Evolutionary conservation across 768 basidiomycete species (phyloP).

Genomic region (Leucosporidium scottii): DNA sequence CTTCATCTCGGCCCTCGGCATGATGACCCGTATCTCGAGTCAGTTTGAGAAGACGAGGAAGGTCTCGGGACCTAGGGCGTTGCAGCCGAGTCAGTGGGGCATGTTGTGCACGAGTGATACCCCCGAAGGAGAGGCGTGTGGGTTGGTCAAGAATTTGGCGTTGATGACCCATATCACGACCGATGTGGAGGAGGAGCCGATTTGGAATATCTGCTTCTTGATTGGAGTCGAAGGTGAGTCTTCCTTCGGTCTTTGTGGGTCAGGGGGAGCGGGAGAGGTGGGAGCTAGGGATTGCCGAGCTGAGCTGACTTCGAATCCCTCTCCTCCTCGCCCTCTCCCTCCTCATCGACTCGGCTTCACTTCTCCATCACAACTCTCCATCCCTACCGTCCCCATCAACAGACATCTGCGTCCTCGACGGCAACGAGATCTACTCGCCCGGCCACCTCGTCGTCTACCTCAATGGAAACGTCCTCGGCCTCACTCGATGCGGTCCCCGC

Average conservation of each 20-base stretch:
- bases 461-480: constrained; percentile 89
- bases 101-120: constrained; percentile 97
- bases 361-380: background rate
- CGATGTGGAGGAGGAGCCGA: constrained; percentile 92
- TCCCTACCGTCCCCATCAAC: background rate
- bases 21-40: constrained; percentile 94
- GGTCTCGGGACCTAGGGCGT: constrained; percentile 90
- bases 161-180: constrained; percentile 99
- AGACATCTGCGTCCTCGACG: constrained; percentile 86
- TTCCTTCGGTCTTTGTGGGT: no score
- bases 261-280: background rate
- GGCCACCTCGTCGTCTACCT: constrained; percentile 92
- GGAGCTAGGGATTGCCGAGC: no score
- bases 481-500: constrained; percentile 72
- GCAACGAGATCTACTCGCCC: constrained; percentile 89
- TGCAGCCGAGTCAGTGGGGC: constrained; percentile 99
- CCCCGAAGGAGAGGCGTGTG: constrained; percentile 98
- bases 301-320: constrained; percentile 2
- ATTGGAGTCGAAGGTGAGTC: constrained; percentile 87
- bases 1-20: constrained; percentile 95
- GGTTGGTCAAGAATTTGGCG: constrained; percentile 94
- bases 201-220: constrained; percentile 80
- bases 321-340: background rate
- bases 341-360: background rate
- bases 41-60: constrained; percentile 99